These are phyloP conservation scores for Stagonosporopsis cucurbitacearum DNA, from an alignment of 2,329 filamentous ascomycete species.

Conservation along the genomic window DNA sequence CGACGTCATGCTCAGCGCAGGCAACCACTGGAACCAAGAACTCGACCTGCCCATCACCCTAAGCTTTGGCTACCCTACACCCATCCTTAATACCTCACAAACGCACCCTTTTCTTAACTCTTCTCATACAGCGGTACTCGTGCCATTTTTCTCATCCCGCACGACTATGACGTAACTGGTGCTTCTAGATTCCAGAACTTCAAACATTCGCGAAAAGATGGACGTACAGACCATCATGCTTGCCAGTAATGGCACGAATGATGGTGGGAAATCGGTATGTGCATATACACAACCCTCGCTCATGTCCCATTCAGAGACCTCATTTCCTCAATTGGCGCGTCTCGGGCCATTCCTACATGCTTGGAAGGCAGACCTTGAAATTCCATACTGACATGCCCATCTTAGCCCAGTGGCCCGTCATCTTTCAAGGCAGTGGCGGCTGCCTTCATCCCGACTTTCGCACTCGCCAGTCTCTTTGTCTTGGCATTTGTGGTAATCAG, in stretches of 20 bases:
- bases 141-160: not conserved
- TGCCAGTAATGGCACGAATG: conserved; percentile 22
- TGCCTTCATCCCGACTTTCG: conserved; percentile 45
- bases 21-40: conserved; percentile 11
- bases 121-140: not conserved
- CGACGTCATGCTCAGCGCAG: conserved; percentile 9
- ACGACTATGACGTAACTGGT: conserved; percentile 11
- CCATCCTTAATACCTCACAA: not conserved
- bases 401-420: conserved; percentile 40
- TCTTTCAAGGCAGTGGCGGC: conserved; percentile 43
- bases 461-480: conserved; percentile 40
- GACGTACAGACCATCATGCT: conserved; percentile 24
- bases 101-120: not conserved
- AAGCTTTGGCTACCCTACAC: conserved; percentile 3
- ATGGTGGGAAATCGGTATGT: conserved; percentile 28
- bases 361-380: not conserved
- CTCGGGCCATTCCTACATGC: not conserved
- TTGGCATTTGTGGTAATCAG: conserved; percentile 51
- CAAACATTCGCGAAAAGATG: conserved; percentile 18
- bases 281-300: not conserved
- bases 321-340: not conserved
- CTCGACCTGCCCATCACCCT: conserved; percentile 2
- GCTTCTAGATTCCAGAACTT: not conserved
- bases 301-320: too few species aligned
- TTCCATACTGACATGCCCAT: conserved; percentile 8